phyloP scores from a whole-genome alignment of 176 grass and related monocot genomes.

The Cenchrus americanus region DNA sequence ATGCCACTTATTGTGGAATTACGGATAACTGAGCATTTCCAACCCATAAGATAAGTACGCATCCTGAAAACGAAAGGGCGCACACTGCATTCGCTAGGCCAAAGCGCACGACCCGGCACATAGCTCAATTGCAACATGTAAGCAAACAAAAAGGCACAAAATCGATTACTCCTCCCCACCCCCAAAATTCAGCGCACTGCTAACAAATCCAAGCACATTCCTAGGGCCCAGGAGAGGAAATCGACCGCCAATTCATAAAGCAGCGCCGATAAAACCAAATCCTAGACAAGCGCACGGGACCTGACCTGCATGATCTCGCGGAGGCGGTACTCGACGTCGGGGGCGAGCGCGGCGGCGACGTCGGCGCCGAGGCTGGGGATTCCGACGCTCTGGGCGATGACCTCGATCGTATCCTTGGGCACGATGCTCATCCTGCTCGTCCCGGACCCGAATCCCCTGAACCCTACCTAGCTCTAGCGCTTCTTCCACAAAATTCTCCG shows the following conservation, averaged over 20 bases:
- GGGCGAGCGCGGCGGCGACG: constrained; percentile 71
- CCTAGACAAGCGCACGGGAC: not conserved
- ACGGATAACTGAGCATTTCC: too few species aligned
- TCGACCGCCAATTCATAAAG: not conserved
- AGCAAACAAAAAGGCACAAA: too few species aligned
- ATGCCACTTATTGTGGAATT: too few species aligned
- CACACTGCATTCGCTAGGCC: not conserved
- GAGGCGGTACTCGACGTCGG: constrained; percentile 93
- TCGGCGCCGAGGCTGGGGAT: constrained; percentile 72
- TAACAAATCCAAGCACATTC: not conserved
- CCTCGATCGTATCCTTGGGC: constrained; percentile 81
- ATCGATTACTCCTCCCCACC: too few species aligned
- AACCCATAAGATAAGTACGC: too few species aligned
- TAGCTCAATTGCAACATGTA: too few species aligned
- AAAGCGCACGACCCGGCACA: not conserved
- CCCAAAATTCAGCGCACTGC: not conserved
- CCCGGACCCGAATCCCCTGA: not conserved
- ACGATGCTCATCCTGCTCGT: constrained; percentile 14
- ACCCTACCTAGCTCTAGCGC: constrained; percentile 47
- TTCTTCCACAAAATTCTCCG: not conserved
- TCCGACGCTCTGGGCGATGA: constrained; percentile 84
- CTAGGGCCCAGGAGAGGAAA: not conserved
- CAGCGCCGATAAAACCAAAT: not conserved
- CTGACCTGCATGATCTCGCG: constrained; percentile 93
- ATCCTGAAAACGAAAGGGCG: not conserved